Percentiles rank a stretch among this genome's conserved stretches.
Conservation (phyloP, 2,329 filamentous ascomycete genomes). For the Neonectria punicea region DNA sequence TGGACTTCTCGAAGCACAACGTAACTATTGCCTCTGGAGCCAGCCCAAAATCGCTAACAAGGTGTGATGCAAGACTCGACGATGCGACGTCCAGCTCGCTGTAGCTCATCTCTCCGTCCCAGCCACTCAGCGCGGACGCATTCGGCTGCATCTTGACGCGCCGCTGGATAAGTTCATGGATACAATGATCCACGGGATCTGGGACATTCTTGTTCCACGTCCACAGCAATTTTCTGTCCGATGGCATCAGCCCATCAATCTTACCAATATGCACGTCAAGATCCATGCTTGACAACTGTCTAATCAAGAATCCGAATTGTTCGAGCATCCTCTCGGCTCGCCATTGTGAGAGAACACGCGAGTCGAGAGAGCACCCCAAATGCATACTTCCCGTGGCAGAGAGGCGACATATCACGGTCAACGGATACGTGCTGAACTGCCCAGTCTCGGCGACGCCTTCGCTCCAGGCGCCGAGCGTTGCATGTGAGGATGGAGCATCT, state of each 20-base stretch:
- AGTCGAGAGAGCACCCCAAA: conserved; percentile 17
- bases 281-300: conserved; percentile 6
- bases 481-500: background rate
- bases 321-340: conserved; percentile 12
- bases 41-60: background rate
- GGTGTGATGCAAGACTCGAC: conserved; percentile 19
- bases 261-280: background rate
- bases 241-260: background rate
- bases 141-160: conserved; percentile 2
- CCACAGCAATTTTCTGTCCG: conserved; percentile 13
- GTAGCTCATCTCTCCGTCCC: conserved; percentile 29
- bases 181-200: conserved; percentile 1
- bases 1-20: conserved; percentile 21
- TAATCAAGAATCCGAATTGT: conserved; percentile 8
- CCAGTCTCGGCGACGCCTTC: background rate
- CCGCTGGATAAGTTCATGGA: conserved; percentile 21
- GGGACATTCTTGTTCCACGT: conserved; percentile 20
- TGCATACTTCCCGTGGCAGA: conserved; percentile 9
- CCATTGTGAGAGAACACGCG: conserved; percentile 15
- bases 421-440: conserved; percentile 15
- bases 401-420: conserved; percentile 15
- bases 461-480: conserved; percentile 2
- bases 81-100: conserved; percentile 17
- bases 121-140: conserved; percentile 13
- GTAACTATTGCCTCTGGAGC: conserved; percentile 6